Conservation (phyloP, 2,329 filamentous ascomycete species). For the Hypomyces rosellus region DNA sequence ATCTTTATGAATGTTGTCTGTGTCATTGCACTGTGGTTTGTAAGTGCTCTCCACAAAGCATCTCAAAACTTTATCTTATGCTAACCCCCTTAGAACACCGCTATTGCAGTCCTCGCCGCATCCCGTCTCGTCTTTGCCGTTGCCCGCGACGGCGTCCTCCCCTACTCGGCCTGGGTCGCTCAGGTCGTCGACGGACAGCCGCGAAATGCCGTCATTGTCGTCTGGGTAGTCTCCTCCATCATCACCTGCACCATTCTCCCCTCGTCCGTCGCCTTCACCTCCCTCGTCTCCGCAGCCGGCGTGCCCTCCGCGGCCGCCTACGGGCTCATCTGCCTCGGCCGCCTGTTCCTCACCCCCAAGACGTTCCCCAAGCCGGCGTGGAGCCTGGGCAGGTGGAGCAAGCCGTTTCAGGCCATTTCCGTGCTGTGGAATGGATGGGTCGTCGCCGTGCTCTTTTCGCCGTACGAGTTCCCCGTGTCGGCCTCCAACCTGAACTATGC, state of each 20-base stretch:
- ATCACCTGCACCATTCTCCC: constrained; percentile 55
- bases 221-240: constrained; percentile 47
- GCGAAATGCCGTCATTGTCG: constrained; percentile 52
- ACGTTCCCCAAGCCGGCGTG: constrained; percentile 40
- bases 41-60: constrained; percentile 24
- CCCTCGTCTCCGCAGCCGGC: constrained; percentile 46
- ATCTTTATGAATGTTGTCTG: constrained; percentile 57
- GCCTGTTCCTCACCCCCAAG: constrained; percentile 41
- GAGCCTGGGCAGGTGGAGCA: constrained; percentile 38
- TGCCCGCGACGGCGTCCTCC: constrained; percentile 54
- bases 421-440: constrained; percentile 46
- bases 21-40: constrained; percentile 44
- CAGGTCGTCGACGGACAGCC: constrained; percentile 50
- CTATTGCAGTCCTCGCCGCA: constrained; percentile 52
- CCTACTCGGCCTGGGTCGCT: constrained; percentile 53
- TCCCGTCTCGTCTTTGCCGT: constrained; percentile 58
- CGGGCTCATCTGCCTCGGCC: constrained; percentile 43
- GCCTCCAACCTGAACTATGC: constrained; percentile 41
- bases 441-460: constrained; percentile 41
- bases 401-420: constrained; percentile 40
- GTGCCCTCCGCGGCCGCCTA: constrained; percentile 47
- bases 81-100: constrained; percentile 40
- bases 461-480: constrained; percentile 38
- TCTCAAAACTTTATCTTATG: too few relatives aligned
- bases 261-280: constrained; percentile 47